phyloP scores from a whole-genome alignment of 495 filamentous ascomycete species.

The Echria macrotheca region DNA sequence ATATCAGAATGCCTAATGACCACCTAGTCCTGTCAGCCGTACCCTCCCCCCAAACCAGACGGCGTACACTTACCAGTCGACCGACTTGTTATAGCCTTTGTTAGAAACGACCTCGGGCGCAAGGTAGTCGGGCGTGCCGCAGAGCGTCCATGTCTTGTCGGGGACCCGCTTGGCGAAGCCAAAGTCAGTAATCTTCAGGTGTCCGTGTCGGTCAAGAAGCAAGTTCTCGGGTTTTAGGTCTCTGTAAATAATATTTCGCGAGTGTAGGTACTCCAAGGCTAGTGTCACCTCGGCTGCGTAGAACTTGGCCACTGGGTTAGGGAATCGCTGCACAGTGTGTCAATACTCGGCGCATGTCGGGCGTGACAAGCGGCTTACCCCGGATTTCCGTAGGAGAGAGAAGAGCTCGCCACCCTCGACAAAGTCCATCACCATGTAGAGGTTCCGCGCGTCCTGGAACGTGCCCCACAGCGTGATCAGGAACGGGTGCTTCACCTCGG shows the following conservation, averaged over 20 bases:
- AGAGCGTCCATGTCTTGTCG: constrained; percentile 98
- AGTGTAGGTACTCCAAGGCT: constrained; percentile 93
- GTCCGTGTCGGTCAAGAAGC: constrained; percentile 89
- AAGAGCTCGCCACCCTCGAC: constrained; percentile 99
- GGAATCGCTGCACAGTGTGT: constrained; percentile 70
- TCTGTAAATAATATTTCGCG: constrained; percentile 91
- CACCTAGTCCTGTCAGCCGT: constrained; percentile 59
- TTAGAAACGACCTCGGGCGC: constrained; percentile 94
- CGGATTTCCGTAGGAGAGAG: constrained; percentile 89
- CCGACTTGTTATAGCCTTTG: constrained; percentile 98
- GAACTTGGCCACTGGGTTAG: constrained; percentile 97
- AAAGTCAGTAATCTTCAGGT: constrained; percentile 98
- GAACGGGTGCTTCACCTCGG: constrained; percentile 93
- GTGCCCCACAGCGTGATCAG: constrained; percentile 97
- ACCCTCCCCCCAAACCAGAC: not conserved
- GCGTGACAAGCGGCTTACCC: constrained; percentile 54
- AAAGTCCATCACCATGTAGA: constrained; percentile 99
- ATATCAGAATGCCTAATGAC: constrained; percentile 96
- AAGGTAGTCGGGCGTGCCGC: constrained; percentile 97
- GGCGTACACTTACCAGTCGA: constrained; percentile 74
- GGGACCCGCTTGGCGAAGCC: constrained; percentile 97
- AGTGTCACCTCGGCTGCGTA: constrained; percentile 97
- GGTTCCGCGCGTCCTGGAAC: constrained; percentile 88
- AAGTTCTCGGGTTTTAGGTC: constrained; percentile 97
- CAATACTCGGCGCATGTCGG: not conserved